Evolutionary conservation across 2,329 filamentous ascomycete species (phyloP), one percentile per base, ranked within the genome.

Genomic region (Xylariaceae sp.): DNA sequence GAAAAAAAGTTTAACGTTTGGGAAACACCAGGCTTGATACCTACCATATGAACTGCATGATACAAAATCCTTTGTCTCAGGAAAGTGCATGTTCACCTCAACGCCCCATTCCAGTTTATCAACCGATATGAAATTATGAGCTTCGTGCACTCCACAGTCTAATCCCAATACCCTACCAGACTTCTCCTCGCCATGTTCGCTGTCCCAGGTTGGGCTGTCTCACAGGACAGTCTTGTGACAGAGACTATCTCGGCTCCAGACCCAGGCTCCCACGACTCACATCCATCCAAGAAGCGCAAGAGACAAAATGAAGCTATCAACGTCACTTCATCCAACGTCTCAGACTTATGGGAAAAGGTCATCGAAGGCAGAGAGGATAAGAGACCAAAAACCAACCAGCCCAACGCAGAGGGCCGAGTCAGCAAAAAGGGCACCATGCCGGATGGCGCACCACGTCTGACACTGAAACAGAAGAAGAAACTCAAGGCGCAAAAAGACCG

Each of bases 161-260:
- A 27, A 27, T 27, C 22, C 22, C 4, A 27, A 27, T 27, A 27
- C 22, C n/a, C 7, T 27, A 27, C 22, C n/a, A 18, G 5, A 40
- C 51, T 38, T 27, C 49, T 22, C 42, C 42, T 14, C 11, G 14
- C 19, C 35, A 57, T 48, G 45, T 46, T 56, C 17, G 86, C 90
- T 10, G 91, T 97, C 30, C 88, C 89, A 63, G 94, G 94, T 59
- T 96, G 92, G 91, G 89, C 89, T 36, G 77, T 96, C 33, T 82
- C 89, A 48, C 79, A 85, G 54, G 81, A 83, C 58, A 74, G 73
- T 45, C 80, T 95, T 56, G 90, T 89, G 69, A 71, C 82, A 30
- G 89, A 96, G 70, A 78, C 66, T 9, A 63, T 61, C 42, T 60
- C 61, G 31, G 66, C 64, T 19, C 59, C 63, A 18, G 61, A 69